Conservation (phyloP, 306 rosid genomes). For the Corylus avellana region DNA sequence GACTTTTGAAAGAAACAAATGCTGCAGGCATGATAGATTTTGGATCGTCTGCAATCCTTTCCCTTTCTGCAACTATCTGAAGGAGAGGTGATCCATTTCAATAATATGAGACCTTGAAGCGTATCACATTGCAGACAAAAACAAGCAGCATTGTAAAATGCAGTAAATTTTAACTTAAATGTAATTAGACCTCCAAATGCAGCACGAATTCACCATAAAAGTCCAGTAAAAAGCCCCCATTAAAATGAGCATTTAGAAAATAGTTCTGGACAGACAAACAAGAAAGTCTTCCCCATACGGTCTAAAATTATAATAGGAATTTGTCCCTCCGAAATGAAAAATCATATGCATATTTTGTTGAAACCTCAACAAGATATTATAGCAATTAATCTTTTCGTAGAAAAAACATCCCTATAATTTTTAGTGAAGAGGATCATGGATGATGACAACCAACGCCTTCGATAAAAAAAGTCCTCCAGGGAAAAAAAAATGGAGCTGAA, state of each 20-base stretch:
- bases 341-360: too few relatives aligned
- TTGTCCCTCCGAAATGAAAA: not conserved
- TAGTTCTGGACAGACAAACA: not conserved
- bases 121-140: not conserved
- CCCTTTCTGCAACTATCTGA: constrained; percentile 80
- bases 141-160: not conserved
- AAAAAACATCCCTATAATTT: not conserved
- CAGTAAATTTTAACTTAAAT: not conserved
- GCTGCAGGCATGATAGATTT: constrained; percentile 84
- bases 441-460: not conserved
- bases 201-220: not conserved
- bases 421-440: not conserved
- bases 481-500: not conserved
- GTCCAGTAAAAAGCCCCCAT: not conserved
- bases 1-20: constrained; percentile 86
- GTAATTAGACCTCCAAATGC: not conserved
- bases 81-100: constrained; percentile 23
- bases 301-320: not conserved
- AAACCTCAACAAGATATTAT: not conserved
- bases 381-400: not conserved
- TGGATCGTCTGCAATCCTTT: constrained; percentile 52
- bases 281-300: not conserved
- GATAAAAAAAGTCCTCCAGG: not conserved
- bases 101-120: constrained; percentile 20
- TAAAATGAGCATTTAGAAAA: not conserved